Base-by-base conservation (phyloP, 2,329 filamentous ascomycete species). In the Stachybotrys elegans region DNA sequence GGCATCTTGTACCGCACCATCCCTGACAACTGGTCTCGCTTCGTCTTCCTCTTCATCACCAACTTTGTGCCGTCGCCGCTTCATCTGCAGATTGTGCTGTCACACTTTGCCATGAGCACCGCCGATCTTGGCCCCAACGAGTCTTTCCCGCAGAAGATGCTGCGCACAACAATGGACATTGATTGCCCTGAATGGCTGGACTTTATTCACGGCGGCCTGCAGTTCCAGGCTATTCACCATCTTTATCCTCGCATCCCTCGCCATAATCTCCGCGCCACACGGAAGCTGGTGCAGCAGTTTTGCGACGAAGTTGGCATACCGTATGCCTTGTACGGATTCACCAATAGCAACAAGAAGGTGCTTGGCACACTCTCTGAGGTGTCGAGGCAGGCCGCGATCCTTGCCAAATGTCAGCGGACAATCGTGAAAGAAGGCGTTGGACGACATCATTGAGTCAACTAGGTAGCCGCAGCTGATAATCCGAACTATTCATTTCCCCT, bases 61-160 rank as follows among this genome's bases (percentile, higher is more conserved):
- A 88, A 95, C 60, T 78, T 89, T 58, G 75, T 88, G 21, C 88
- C 88, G 6, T 86, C 87, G 64, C 85, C 89, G 3, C 70, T 95
- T 41, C 90, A 95, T 62, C 78, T 92, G 11, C 90, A 95, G 62
- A 95, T 95, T 61, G 94, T 89, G 0, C 77, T 95, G 16, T 93
- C 87, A 3, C 90, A 95, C 65, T 95, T 94, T 65, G 88, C 88
- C 52, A 95, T 95, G 90, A 92, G 87, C 54, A 95, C 90, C 0
- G 78, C 87, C 11, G 88, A 95, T 56, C 73, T 95, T 12, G 91
- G 91, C 0, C 81, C 86, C 2, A 74, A 83, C 42, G 90, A 95
- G 62, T 93, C 87, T 0, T 95, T 95, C 62, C 82, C 90, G 1
- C 89, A 95, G 65, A 87, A 84, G 63, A 93, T 94, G 84, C 74